Percentiles rank a stretch among this genome's conserved stretches.
Evolutionary conservation across 805 yeast species (phyloP).

Genomic region (Candida wancherniae): DNA sequence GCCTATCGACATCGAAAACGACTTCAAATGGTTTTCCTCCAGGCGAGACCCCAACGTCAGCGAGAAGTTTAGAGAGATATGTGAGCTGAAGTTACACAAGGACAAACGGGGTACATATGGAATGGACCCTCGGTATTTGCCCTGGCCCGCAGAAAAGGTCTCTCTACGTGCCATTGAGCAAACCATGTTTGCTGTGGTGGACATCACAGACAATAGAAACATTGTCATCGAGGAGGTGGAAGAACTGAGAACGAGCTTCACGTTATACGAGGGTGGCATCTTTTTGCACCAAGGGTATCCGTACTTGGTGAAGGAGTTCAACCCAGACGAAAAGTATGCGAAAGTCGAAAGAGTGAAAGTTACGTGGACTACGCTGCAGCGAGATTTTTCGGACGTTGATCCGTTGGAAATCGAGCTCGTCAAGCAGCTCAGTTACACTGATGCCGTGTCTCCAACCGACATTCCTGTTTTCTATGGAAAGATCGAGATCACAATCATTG

Average conservation of each 20-base stretch:
- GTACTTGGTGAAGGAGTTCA: conserved; percentile 79
- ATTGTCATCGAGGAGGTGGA: conserved; percentile 85
- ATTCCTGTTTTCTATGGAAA: conserved; percentile 73
- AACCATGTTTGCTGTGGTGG: conserved; percentile 82
- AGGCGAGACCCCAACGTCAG: conserved; percentile 15
- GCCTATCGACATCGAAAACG: conserved; percentile 55
- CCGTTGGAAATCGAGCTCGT: conserved; percentile 69
- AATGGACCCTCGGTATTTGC: conserved; percentile 50
- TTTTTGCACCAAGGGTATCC: conserved; percentile 92
- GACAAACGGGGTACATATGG: conserved; percentile 29
- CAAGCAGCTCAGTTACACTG: conserved; percentile 46
- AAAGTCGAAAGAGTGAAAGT: conserved; percentile 85
- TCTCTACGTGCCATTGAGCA: conserved; percentile 82
- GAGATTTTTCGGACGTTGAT: conserved; percentile 92
- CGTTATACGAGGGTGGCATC: conserved; percentile 88
- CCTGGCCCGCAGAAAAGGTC: conserved; percentile 77
- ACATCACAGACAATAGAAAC: conserved; percentile 72
- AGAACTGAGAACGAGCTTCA: conserved; percentile 81
- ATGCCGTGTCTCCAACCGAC: conserved; percentile 25
- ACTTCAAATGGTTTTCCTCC: conserved; percentile 52
- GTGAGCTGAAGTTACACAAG: conserved; percentile 33
- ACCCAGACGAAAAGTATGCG: conserved; percentile 73
- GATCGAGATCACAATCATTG: conserved; percentile 66
- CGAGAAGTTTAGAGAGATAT: conserved; percentile 25
- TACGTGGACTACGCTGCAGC: conserved; percentile 87